These are phyloP conservation scores for Coniophora puteana DNA, from an alignment of 1,284 basidiomycete genomes.

Conservation along the genomic window DNA sequence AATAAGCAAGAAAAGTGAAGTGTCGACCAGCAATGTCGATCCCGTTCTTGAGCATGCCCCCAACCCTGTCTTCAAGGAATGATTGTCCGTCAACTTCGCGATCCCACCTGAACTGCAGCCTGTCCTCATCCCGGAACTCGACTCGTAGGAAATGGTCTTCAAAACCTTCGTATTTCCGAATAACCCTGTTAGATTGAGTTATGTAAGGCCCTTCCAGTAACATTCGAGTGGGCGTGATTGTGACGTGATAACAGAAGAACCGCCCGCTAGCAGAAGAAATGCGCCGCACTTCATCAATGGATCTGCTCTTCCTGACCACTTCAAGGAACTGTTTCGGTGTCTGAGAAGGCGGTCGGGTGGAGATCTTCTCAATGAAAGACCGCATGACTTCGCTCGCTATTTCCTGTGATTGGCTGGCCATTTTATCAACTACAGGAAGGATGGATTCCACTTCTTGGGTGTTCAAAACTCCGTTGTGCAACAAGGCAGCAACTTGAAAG, in stretches of 20 bases:
- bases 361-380: constrained; percentile 43
- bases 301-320: constrained; percentile 27
- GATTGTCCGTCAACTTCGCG: constrained; percentile 55
- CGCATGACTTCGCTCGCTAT: constrained; percentile 47
- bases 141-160: constrained; percentile 71
- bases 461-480: constrained; percentile 56
- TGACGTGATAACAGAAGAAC: constrained; percentile 58
- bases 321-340: constrained; percentile 49
- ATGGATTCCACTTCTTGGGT: constrained; percentile 50
- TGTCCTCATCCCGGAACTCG: constrained; percentile 76
- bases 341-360: constrained; percentile 36
- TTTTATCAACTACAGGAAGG: constrained; percentile 34
- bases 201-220: constrained; percentile 69
- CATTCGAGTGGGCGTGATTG: constrained; percentile 68
- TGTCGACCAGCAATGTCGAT: constrained; percentile 63
- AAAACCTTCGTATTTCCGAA: constrained; percentile 56
- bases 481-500: constrained; percentile 66
- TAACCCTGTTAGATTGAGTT: constrained; percentile 62
- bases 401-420: constrained; percentile 31
- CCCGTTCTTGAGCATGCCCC: constrained; percentile 58
- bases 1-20: constrained; percentile 76
- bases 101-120: constrained; percentile 63
- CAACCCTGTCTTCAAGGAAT: constrained; percentile 60
- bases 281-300: constrained; percentile 8
- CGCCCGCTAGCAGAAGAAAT: constrained; percentile 25